Conservation (phyloP, 805 yeast species). For the Kodamaea kakaduensis region DNA sequence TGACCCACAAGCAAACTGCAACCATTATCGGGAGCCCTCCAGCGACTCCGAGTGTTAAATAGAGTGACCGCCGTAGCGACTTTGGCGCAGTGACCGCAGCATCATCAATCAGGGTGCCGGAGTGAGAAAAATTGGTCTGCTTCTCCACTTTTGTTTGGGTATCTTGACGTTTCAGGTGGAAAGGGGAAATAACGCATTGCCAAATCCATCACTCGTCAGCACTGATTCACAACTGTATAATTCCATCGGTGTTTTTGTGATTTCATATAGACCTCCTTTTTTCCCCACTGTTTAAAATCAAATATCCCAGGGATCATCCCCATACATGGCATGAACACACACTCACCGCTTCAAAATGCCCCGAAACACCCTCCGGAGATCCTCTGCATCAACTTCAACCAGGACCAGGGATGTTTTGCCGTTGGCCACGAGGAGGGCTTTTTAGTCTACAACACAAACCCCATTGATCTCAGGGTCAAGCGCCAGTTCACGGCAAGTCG, state of each 20-base stretch:
- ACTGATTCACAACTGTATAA: no score
- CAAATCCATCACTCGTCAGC: no score
- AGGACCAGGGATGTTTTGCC: constrained; percentile 87
- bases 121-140: no score
- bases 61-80: no score
- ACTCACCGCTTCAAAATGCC: constrained; percentile 9
- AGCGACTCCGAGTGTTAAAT: no score
- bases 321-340: constrained; percentile 16
- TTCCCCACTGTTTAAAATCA: constrained; percentile 3
- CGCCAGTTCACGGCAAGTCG: constrained; percentile 6
- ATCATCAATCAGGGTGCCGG: no score
- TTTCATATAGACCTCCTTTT: constrained; percentile 1
- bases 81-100: no score
- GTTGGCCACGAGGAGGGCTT: constrained; percentile 79
- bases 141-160: not conserved
- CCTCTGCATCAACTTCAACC: constrained; percentile 70
- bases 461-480: constrained; percentile 70
- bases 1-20: no score
- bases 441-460: constrained; percentile 80
- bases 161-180: no score
- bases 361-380: constrained; percentile 31
- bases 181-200: no score
- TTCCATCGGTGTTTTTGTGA: not conserved
- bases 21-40: no score
- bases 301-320: not conserved